Base-by-base conservation (phyloP, 106 monocot genomes). In the Allium cepa region DNA sequence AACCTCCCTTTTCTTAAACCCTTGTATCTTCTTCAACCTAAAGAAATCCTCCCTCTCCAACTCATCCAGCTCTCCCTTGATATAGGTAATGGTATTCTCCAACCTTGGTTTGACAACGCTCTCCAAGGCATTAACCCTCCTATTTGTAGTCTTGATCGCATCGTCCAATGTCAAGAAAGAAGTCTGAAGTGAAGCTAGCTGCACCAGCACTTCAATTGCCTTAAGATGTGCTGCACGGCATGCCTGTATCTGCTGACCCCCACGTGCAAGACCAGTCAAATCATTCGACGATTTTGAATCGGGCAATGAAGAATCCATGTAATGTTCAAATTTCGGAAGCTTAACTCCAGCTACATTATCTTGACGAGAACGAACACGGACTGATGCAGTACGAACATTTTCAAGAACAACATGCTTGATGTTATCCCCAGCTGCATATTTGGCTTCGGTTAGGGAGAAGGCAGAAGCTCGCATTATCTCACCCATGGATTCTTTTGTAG, bases 31-130 rank as follows among this genome's bases (percentile, higher is more conserved):
- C 82, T 96, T 96, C 47, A 96, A 64, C 66, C 96, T 71, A 77
- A 96, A 96, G 80, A 96, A 96, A 57, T 96, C 96, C 80, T 96
- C 96, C 10, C 96, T 72, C 84, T 96, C 96, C 7, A 96, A 78
- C 69, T 96, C 96, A 46, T 96, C 96, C 6, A 96, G 78, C 67
- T 96, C 96, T 10, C 82, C 96, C 67, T 86, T 96, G 64, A 96
- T 96, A 74, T 96, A 96, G 47, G 5, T 86, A 46, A 91, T 96
- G 17, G 96, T 96, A 82, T 96, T 92, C 84, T 96, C 96, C 10
- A 96, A 17, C 55, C 91, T 75, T 3, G 95, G 96, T 80, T 91
- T 91, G n/a, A 96, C 91, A 10, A 96, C 96, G 58, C 82, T 96
- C 82, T 96, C 96, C 16, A 96, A 71, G 3, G 96, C 96, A 66